Percentiles rank a stretch among this genome's conserved stretches.
Evolutionary conservation across 2,329 filamentous ascomycete species (phyloP).

Genomic region (Trichocomaceae sp.): DNA sequence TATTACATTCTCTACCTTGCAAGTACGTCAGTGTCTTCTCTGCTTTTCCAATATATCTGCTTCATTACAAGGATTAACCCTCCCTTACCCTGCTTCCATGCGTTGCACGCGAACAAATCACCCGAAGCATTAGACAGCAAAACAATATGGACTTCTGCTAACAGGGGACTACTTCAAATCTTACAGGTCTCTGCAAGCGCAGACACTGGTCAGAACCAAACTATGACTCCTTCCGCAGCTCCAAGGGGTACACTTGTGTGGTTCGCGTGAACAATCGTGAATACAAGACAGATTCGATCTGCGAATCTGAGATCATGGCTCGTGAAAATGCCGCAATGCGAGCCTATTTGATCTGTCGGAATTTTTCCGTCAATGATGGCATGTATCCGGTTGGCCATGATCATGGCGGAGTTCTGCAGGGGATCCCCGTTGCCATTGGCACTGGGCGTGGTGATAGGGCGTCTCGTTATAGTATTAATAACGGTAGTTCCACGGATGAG

Average conservation of each 20-base stretch:
- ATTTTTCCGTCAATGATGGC: slow-evolving; percentile 94
- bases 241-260: slow-evolving; percentile 75
- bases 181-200: slow-evolving; percentile 80
- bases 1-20: slow-evolving; percentile 60
- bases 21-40: slow-evolving; percentile 43
- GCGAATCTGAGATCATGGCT: slow-evolving; percentile 73
- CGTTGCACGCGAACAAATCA: not conserved
- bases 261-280: slow-evolving; percentile 94
- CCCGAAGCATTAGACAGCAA: slow-evolving; percentile 9
- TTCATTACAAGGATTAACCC: not conserved
- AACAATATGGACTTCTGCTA: slow-evolving; percentile 27
- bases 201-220: slow-evolving; percentile 87
- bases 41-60: not conserved
- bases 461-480: not conserved
- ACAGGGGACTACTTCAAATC: slow-evolving; percentile 19
- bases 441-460: slow-evolving; percentile 40
- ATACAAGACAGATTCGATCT: slow-evolving; percentile 84
- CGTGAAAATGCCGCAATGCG: slow-evolving; percentile 92
- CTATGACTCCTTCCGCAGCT: slow-evolving; percentile 73
- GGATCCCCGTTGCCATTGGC: slow-evolving; percentile 58
- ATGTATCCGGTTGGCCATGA: slow-evolving; percentile 61
- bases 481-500: slow-evolving; percentile 35
- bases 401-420: slow-evolving; percentile 52
- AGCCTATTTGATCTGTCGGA: slow-evolving; percentile 94
- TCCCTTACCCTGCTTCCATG: not conserved